Evolutionary conservation across 1,284 basidiomycete genomes (phyloP).

Genomic region (Exobasidium cylindrosporum): DNA sequence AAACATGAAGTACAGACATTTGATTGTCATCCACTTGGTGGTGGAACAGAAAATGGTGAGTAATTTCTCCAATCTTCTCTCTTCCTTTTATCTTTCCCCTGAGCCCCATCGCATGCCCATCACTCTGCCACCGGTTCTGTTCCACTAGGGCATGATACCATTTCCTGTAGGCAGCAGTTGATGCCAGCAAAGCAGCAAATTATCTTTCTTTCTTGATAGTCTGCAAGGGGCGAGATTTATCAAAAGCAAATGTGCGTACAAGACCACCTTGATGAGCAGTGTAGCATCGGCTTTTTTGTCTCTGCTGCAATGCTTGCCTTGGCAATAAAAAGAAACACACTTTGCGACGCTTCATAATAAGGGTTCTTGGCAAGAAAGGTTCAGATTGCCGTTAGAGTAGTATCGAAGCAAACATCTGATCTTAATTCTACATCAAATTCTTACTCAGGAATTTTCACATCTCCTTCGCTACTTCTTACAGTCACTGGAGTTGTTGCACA

Average conservation of each 20-base stretch:
- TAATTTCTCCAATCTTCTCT: neutral
- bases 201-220: no score
- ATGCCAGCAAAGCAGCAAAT: neutral
- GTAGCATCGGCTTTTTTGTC: neutral
- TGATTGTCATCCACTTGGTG: slow-evolving; percentile 48
- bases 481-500: slow-evolving; percentile 49
- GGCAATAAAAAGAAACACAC: slow-evolving; percentile 22
- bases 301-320: neutral
- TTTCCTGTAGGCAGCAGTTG: neutral
- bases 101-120: neutral
- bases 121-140: neutral
- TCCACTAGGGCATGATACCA: slow-evolving; percentile 13
- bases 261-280: no score
- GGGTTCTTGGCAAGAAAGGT: slow-evolving; percentile 19
- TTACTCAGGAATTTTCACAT: slow-evolving; percentile 22
- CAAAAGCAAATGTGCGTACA: neutral
- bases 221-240: neutral
- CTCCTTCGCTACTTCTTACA: slow-evolving; percentile 40
- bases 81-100: neutral
- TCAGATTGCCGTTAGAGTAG: slow-evolving; percentile 18
- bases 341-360: slow-evolving; percentile 15
- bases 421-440: neutral
- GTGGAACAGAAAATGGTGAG: slow-evolving; percentile 19
- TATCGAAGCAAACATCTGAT: slow-evolving; percentile 13
- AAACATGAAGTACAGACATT: slow-evolving; percentile 52